Conservation (phyloP, 768 basidiomycete genomes). For the Lactarius vividus region DNA sequence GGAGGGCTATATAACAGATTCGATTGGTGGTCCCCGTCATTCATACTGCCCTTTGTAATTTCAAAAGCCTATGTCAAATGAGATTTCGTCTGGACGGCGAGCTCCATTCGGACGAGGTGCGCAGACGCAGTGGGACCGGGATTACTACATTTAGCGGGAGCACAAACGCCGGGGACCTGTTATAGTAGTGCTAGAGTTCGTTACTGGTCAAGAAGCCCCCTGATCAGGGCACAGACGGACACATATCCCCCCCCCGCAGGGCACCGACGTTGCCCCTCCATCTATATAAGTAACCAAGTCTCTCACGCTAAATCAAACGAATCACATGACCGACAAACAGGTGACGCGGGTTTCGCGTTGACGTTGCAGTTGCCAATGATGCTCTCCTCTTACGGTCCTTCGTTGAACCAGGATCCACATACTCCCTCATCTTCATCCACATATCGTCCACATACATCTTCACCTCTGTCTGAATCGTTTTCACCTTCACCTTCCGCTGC, state of each 20-base stretch:
- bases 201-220: not conserved
- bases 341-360: not conserved
- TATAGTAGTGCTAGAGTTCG: not conserved
- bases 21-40: not conserved
- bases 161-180: not conserved
- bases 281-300: no score
- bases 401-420: slow-evolving; percentile 8
- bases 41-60: not conserved
- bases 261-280: no score
- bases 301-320: no score
- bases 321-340: no score
- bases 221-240: no score
- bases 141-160: not conserved
- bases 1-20: not conserved
- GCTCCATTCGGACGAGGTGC: not conserved
- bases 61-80: not conserved
- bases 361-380: no score
- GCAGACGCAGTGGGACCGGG: not conserved
- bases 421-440: slow-evolving; percentile 23
- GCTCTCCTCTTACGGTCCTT: not conserved
- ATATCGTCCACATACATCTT: slow-evolving; percentile 23
- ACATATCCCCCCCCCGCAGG: no score
- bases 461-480: slow-evolving; percentile 22
- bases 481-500: slow-evolving; percentile 18
- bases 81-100: not conserved